phyloP scores from a whole-genome alignment of 2,329 filamentous ascomycete genomes.

The Cryoendolithus antarcticus region DNA sequence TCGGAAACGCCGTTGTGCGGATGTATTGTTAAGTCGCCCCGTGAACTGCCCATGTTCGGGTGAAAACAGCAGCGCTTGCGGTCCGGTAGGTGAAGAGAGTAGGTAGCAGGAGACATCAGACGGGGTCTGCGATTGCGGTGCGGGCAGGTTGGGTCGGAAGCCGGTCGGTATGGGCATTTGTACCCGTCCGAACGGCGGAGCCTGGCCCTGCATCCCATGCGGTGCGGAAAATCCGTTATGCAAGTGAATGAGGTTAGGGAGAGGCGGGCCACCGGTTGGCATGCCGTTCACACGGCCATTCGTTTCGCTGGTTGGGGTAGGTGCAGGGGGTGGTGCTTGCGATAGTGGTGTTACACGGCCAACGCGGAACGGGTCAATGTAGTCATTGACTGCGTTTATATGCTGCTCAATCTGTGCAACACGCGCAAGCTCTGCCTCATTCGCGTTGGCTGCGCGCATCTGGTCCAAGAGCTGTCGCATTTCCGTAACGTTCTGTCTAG shows the following conservation, averaged over 20 bases:
- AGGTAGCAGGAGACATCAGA: constrained; percentile 26
- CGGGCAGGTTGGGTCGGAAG: not conserved
- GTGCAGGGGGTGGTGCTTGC: too few species aligned
- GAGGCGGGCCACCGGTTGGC: too few species aligned
- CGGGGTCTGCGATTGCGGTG: too few species aligned
- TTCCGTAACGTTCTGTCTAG: constrained; percentile 19
- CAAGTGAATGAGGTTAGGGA: too few species aligned
- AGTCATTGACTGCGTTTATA: constrained; percentile 15
- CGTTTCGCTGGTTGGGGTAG: too few species aligned
- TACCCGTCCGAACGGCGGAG: too few species aligned
- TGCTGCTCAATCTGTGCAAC: constrained; percentile 13
- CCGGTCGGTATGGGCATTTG: not conserved
- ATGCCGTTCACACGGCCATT: too few species aligned
- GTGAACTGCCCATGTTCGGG: constrained; percentile 23
- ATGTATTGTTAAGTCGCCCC: constrained; percentile 2
- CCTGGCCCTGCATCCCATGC: too few species aligned
- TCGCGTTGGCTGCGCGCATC: constrained; percentile 10
- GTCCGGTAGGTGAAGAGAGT: constrained; percentile 33
- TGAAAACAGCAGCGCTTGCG: constrained; percentile 32
- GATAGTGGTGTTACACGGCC: not conserved
- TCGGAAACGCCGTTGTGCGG: too few species aligned
- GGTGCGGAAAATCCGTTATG: too few species aligned
- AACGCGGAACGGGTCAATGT: constrained; percentile 19
- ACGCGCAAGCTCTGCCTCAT: constrained; percentile 14
- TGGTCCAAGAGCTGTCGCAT: constrained; percentile 20